A percentile compares a stretch with the other conserved stretches of the same genome.
Conservation (phyloP, 345 rosid genomes). For the Salix viminalis region DNA sequence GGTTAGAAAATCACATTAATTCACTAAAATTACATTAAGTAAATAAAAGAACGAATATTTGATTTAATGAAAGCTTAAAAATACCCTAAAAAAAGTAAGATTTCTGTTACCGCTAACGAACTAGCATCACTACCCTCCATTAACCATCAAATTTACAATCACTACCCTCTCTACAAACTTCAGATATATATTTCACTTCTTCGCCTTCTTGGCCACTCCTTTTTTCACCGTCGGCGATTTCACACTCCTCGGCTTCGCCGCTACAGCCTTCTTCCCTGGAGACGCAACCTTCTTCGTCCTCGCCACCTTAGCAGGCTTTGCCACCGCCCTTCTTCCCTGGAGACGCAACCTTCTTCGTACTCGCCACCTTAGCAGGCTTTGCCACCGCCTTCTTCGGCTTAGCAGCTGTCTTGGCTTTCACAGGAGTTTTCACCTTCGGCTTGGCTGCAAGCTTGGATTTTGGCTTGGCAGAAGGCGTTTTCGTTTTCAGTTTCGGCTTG, state of each 20-base stretch:
- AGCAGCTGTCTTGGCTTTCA: background rate
- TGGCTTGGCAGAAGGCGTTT: background rate
- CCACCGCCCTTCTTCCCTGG: background rate
- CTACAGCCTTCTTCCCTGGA: conserved; percentile 1
- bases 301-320: background rate
- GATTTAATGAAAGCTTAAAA: background rate
- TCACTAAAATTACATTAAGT: background rate
- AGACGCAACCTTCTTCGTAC: background rate
- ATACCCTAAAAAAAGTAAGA: background rate
- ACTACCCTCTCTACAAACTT: background rate
- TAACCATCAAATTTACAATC: conserved; percentile 4
- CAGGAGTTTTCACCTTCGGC: conserved; percentile 5
- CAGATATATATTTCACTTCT: background rate
- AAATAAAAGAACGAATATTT: background rate
- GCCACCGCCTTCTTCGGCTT: conserved; percentile 5
- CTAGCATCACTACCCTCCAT: background rate
- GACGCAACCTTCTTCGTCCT: background rate
- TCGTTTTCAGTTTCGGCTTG: background rate
- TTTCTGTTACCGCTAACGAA: background rate
- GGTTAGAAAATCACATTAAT: background rate
- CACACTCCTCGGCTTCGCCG: conserved; percentile 8
- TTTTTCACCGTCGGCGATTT: background rate
- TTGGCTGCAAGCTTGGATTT: conserved; percentile 1
- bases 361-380: background rate
- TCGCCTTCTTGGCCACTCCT: conserved; percentile 12